Evolutionary conservation across 306 rosid genomes (phyloP), one percentile per base, ranked within the genome.

Genomic region (Coriaria nepalensis): DNA sequence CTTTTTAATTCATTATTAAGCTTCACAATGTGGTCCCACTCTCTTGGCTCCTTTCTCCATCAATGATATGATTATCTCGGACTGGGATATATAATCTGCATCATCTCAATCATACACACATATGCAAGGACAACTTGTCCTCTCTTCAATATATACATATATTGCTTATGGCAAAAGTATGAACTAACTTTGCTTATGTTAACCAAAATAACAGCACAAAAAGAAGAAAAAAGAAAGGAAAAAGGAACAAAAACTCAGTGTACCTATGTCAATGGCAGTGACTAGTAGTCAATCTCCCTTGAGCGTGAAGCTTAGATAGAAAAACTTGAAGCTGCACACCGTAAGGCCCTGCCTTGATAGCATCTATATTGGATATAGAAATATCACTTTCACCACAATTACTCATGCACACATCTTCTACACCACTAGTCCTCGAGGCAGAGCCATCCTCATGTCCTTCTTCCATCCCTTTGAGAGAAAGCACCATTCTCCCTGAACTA

Each of bases 401-500:
- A 20, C 2, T 20, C 3, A 20, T 20, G 3, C 29, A 81, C 1
- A 74, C 47, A n/a, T 56, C 54, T 38, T 68, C 69, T 8, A 52
- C 39, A 47, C 33, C 11, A 20, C 29, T 20, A 20, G 29, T 20
- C 44, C 45, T 40, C n/a, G 54, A 45, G 29, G 53, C 37, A 10
- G 55, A 40, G 40, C 38, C 44, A 51, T 45, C 70, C 29, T 20
- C 9, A 9, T 33, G 39, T 43, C 58, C 54, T 44, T 42, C 10
- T 62, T 68, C 29, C 7, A 7, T 58, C 50, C 56, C 71, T 5
- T 45, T 13, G 12, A 35, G 12, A 35, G 33, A 43, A 71, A 57
- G 62, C 94, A 77, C 90, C 90, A 83, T 40, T 65, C 55, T 43
- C 94, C 88, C 0, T 65, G 69, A 37, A 74, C 81, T 43, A 77